phyloP scores from a whole-genome alignment of 2,329 filamentous ascomycete species.

The Juglanconis juglandina region DNA sequence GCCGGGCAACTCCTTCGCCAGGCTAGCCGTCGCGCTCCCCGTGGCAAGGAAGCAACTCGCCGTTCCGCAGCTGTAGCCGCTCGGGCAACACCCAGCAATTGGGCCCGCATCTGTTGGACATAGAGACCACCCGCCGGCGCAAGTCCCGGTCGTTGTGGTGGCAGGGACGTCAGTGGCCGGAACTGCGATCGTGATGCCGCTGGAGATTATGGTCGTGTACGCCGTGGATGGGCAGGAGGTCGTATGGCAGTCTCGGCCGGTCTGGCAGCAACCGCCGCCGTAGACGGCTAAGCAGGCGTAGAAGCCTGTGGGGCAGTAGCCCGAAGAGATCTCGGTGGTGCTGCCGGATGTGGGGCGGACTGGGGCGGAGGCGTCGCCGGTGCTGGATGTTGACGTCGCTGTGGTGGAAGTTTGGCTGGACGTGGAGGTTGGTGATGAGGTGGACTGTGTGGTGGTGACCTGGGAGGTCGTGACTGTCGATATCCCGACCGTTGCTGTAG shows the following conservation, averaged over 20 bases:
- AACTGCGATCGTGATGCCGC: conserved; percentile 69
- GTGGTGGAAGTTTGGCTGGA: background rate
- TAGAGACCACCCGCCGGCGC: conserved; percentile 79
- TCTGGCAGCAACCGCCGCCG: conserved; percentile 81
- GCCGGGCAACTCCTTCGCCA: conserved; percentile 50
- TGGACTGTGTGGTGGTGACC: conserved; percentile 32
- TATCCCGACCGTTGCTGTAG: conserved; percentile 19
- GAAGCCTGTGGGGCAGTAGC: conserved; percentile 79
- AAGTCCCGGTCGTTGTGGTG: conserved; percentile 45
- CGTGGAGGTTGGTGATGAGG: conserved; percentile 24
- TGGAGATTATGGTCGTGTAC: conserved; percentile 61
- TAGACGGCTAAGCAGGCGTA: conserved; percentile 85
- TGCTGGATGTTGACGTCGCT: conserved; percentile 33
- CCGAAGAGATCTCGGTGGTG: conserved; percentile 33
- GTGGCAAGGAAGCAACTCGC: conserved; percentile 64
- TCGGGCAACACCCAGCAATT: conserved; percentile 80
- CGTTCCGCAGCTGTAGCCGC: conserved; percentile 69
- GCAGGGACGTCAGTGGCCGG: conserved; percentile 48
- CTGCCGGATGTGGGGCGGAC: conserved; percentile 43
- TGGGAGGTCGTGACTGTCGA: conserved; percentile 27
- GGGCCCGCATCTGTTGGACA: conserved; percentile 53
- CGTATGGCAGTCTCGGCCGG: conserved; percentile 77
- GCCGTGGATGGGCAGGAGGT: conserved; percentile 68
- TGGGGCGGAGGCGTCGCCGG: conserved; percentile 34
- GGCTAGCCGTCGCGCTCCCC: conserved; percentile 51